These are phyloP conservation scores for Eucalyptus viminalis DNA, from an alignment of 345 rosid species.

Conservation along the genomic window DNA sequence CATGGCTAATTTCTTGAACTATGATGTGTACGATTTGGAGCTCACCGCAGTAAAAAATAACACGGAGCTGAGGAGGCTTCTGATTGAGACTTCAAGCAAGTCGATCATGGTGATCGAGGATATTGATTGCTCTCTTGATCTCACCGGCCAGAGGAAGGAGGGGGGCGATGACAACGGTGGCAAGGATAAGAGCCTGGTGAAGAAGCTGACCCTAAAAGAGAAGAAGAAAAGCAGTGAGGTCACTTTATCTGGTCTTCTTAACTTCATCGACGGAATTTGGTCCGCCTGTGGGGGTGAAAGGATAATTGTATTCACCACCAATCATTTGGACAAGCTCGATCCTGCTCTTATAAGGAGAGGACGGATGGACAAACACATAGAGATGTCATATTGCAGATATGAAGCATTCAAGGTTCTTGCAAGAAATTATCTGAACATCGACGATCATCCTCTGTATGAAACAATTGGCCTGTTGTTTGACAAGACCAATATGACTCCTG, in stretches of 20 bases:
- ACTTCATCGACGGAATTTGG: conserved; percentile 12
- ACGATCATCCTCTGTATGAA: neutral
- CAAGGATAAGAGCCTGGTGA: neutral
- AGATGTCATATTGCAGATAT: conserved; percentile 3
- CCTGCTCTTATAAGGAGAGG: conserved; percentile 10
- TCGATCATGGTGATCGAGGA: conserved; percentile 13
- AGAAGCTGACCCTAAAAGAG: neutral
- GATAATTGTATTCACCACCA: conserved; percentile 7
- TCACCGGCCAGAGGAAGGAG: conserved; percentile 3
- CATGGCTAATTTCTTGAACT: conserved; percentile 6
- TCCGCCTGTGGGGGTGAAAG: conserved; percentile 10
- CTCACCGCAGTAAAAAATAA: conserved; percentile 4
- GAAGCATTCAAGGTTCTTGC: conserved; percentile 1
- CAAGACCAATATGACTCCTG: conserved; percentile 1
- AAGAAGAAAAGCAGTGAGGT: neutral
- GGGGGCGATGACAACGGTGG: neutral
- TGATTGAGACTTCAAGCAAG: conserved; percentile 6
- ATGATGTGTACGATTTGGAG: conserved; percentile 6
- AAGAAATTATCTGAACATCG: neutral
- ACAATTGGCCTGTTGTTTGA: neutral
- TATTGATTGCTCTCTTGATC: conserved; percentile 11
- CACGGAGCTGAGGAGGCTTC: conserved; percentile 1
- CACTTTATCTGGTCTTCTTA: conserved; percentile 8
- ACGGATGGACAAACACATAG: conserved; percentile 14
- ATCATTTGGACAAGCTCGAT: conserved; percentile 6